Evolutionary conservation across 1,284 basidiomycete genomes (phyloP), one percentile per base, ranked within the genome.

Genomic region (Phenoliferia sp.): DNA sequence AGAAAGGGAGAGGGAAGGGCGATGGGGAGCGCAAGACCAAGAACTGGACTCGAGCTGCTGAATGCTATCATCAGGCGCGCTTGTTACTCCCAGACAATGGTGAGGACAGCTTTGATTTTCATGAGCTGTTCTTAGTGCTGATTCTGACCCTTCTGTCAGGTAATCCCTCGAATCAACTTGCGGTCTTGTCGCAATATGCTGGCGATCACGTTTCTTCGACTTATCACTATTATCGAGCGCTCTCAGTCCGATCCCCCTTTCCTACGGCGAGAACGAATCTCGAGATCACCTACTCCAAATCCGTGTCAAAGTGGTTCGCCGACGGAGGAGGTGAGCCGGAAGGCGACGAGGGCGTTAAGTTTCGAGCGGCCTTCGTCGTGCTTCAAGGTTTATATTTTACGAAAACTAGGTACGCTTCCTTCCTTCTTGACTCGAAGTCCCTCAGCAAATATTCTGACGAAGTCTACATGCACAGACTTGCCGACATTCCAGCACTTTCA

Each of bases 81-180:
- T 77, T 87, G 35, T 82, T 96, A 9, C 81, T 89, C n/a, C 93
- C 94, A 0, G 84, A 88, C 65, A 81, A 83, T 67, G 83, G 83
- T 82, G 33, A 66, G 80, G 74, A 28, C 7, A 17, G 6, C 35
- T 36, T 32, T 31, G 31, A n/a, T 12, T n/a, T 3, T 33, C 26
- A n/a, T 15, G 9, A 31, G 26, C 22, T 39, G 10, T 3, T 56
- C 31, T 19, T 57, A 28, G 29, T 4, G 28, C 59, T 57, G 39
- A 55, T 3, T 32, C 28, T 44, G 32, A 52, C 16, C 26, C 3
- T 2, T 3, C 16, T 12, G 26, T 64, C 69, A 82, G 91, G 92
- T 15, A 94, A 95, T 75, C 87, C 95, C 1, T 95, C 89, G 52
- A 95, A 98, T 77, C 94, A 98, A 80, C 86, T 99, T 33, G 95